Base-by-base conservation (phyloP, 352 stramenopile species). In the Pythium dissimile region DNA sequence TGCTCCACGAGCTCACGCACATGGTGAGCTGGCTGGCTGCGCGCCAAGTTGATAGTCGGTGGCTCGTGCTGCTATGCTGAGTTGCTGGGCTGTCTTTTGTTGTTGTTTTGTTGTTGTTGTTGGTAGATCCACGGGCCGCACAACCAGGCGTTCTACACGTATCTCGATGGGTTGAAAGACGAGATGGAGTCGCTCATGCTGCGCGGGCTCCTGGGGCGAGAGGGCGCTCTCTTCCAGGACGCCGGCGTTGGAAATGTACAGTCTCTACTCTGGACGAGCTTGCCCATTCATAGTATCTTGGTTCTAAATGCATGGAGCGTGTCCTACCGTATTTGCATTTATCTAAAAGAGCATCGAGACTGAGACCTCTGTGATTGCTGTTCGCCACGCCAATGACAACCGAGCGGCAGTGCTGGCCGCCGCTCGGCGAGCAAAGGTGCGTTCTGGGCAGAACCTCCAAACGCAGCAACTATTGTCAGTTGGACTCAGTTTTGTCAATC, bases 1-100 rank as follows among this genome's bases (percentile, higher is more conserved):
- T 88, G 66, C 64, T 89, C 59, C 80, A 88, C 41, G 80, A 89
- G 46, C 76, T 89, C 39, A 82, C 77, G 8, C 80, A 89, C 62
- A 87, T 87, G 75, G 71, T 77, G n/a, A n/a, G n/a, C n/a, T n/a
- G n/a, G n/a, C n/a, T n/a, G n/a, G n/a, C n/a, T n/a, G n/a, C n/a
- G n/a, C n/a, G n/a, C n/a, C n/a, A n/a, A n/a, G n/a, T n/a, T n/a
- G n/a, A n/a, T n/a, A n/a, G n/a, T n/a, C n/a, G n/a, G n/a, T n/a
- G n/a, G n/a, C n/a, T n/a, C n/a, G 31, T 31, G 7, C 7, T 44
- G 2, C 12, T 21, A 27, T 21, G n/a, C n/a, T 42, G 39, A 20
- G 16, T n/a, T n/a, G n/a, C n/a, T n/a, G n/a, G 47, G 21, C 9
- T 56, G 32, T 43, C n/a, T n/a, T n/a, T n/a, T n/a, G n/a, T n/a